Conservation (phyloP, 1,139 yeast species). For the Blastobotrys persicus region DNA sequence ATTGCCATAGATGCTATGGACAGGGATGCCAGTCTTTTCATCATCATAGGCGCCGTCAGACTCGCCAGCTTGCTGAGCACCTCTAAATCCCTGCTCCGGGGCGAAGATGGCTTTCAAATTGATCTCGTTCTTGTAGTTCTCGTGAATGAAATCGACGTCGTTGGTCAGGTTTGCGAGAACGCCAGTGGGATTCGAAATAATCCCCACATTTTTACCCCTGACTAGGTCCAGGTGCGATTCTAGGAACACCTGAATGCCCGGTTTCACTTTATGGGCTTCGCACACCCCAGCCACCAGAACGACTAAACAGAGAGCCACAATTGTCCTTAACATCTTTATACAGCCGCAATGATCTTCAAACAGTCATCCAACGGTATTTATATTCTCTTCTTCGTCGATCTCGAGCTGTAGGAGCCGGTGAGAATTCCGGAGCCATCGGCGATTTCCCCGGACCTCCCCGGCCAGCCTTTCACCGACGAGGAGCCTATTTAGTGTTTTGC, state of each 20-base stretch:
- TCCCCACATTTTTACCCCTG: conserved; percentile 18
- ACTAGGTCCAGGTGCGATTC: conserved; percentile 14
- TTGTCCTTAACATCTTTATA: not conserved
- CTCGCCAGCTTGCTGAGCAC: conserved; percentile 20
- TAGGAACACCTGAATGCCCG: conserved; percentile 6
- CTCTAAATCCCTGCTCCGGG: conserved; percentile 21
- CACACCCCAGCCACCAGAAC: conserved; percentile 1
- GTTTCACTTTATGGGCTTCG: conserved; percentile 5
- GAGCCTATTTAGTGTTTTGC: too few species aligned
- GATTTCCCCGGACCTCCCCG: not conserved
- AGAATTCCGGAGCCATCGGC: conserved; percentile 1
- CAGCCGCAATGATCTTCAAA: not conserved
- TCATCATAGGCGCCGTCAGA: conserved; percentile 19
- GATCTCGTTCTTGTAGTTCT: conserved; percentile 1
- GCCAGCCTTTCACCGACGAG: too few species aligned
- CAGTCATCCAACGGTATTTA: not conserved
- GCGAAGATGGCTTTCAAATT: conserved; percentile 19
- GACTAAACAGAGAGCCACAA: not conserved
- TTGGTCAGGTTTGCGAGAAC: conserved; percentile 15
- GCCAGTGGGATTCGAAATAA: conserved; percentile 20
- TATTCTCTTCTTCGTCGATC: not conserved
- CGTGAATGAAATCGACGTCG: conserved; percentile 14
- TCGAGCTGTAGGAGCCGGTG: not conserved
- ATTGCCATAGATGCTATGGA: conserved; percentile 17
- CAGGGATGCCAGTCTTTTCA: conserved; percentile 15